A percentile compares a stretch with the other conserved stretches of the same genome.
Conservation (phyloP, 768 basidiomycete genomes). For the Termitomyces sp. region DNA sequence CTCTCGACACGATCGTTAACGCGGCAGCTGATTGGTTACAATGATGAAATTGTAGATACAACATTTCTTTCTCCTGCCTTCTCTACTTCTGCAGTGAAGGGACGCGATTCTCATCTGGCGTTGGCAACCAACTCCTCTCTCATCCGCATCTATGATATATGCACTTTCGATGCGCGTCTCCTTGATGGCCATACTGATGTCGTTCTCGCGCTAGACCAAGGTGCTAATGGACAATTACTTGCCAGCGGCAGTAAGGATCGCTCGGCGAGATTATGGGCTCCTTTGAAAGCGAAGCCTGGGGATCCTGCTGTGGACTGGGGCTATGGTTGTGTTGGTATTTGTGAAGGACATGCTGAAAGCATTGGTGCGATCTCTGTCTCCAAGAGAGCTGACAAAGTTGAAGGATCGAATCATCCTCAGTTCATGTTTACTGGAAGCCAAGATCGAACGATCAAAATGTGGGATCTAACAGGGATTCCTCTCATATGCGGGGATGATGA, state of each 20-base stretch:
- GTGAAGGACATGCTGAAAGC: slow-evolving; percentile 93
- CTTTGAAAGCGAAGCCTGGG: slow-evolving; percentile 15
- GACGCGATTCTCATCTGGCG: slow-evolving; percentile 70
- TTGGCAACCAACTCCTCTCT: slow-evolving; percentile 97
- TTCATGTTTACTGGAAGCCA: slow-evolving; percentile 96
- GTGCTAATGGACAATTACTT: slow-evolving; percentile 63
- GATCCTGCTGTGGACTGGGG: slow-evolving; percentile 27
- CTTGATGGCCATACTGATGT: slow-evolving; percentile 89
- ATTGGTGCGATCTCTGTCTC: slow-evolving; percentile 87
- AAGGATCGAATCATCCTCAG: slow-evolving; percentile 26
- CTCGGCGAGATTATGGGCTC: slow-evolving; percentile 81
- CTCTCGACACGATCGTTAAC: slow-evolving; percentile 55
- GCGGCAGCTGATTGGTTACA: slow-evolving; percentile 91
- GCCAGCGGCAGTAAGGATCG: slow-evolving; percentile 91
- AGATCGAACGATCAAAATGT: slow-evolving; percentile 97
- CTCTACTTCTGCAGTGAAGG: slow-evolving; percentile 13
- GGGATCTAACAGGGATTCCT: slow-evolving; percentile 71
- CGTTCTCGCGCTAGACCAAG: slow-evolving; percentile 78
- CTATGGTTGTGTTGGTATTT: slow-evolving; percentile 78
- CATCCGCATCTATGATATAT: slow-evolving; percentile 81
- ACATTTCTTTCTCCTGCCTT: slow-evolving; percentile 55
- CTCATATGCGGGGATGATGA: slow-evolving; percentile 19
- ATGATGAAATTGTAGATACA: slow-evolving; percentile 95
- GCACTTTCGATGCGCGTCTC: slow-evolving; percentile 75
- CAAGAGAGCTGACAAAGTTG: slow-evolving; percentile 33